Evolutionary conservation across 1,284 basidiomycete genomes (phyloP).

Genomic region (Ceratobasidium sp.): DNA sequence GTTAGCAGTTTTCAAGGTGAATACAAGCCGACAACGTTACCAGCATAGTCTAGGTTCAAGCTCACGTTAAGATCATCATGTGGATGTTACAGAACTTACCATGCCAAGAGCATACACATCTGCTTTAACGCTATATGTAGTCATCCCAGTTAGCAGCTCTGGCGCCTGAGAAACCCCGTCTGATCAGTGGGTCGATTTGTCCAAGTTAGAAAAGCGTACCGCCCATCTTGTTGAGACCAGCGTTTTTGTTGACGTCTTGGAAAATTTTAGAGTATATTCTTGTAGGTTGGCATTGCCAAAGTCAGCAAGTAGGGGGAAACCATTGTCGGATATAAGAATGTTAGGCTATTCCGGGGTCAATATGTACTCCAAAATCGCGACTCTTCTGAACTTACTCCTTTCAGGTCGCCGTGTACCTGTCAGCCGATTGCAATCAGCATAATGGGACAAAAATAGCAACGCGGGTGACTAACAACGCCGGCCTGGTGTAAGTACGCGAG

Average conservation of each 20-base stretch:
- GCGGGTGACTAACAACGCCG: neutral
- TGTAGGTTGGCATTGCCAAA: slow-evolving; percentile 18
- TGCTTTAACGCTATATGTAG: neutral
- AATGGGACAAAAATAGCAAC: neutral
- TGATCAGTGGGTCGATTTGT: neutral
- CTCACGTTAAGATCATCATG: neutral
- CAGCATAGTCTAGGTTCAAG: neutral
- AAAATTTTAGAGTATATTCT: neutral
- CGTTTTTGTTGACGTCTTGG: neutral
- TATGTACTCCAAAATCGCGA: too few species aligned
- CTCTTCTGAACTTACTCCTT: neutral
- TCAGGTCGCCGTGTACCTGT: slow-evolving; percentile 18
- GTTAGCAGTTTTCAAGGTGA: too few species aligned
- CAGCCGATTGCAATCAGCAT: neutral
- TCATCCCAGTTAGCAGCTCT: neutral
- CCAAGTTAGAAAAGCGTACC: neutral
- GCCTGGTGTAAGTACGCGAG: neutral
- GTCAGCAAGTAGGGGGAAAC: slow-evolving; percentile 1
- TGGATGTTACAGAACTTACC: neutral
- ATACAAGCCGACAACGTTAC: neutral
- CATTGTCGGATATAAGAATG: neutral
- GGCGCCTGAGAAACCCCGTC: neutral
- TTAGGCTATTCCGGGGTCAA: neutral
- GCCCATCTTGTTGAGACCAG: neutral
- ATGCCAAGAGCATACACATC: slow-evolving; percentile 32